Base-by-base conservation (phyloP, 345 rosid species). In the Hevea brasiliensis region DNA sequence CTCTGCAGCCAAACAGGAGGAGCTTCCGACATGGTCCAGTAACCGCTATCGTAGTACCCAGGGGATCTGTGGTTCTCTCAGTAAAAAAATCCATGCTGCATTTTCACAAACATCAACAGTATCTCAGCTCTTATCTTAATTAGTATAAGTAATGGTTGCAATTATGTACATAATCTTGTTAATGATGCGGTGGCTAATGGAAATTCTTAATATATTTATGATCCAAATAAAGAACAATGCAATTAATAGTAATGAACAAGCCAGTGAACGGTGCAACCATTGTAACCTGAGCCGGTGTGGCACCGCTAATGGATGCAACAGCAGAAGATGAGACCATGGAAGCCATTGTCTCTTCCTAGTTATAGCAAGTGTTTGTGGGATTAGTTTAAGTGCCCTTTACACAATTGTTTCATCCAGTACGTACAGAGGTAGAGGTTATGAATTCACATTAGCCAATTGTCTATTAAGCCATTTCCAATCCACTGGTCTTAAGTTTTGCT, bases 11-110 rank as follows among this genome's bases (percentile, higher is more conserved):
- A 53, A 65, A 84, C 87, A 80, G 76, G 50, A 83, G 89, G 1
- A 86, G 85, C 68, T 81, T 84, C 84, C 85, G n/a, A 82, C 83
- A 81, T 80, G 26, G 77, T 80, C 87, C 89, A 84, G 77, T 78
- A 76, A 32, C 87, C 75, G 0, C 87, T 84, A 18, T 81, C 87
- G 6, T 84, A 72, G 83, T 80, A 78, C 5, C 83, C 79, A 0
- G 83, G 83, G 0, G 81, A 80, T 1, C 1, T 35, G 72, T 70
- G 26, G 77, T 78, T 2, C 74, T 82, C 72, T 13, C 81, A 84
- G 76, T 74, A 76, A 14, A 82, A 77, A 5, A 65, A 82, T 65
- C 76, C 84, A 0, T 32, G 26, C 87, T 81, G 44, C 62, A 40
- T 8, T 29, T 62, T n/a, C 42, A 15, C 45, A 18, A 1, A 18